Conservation (phyloP, 129 eudicot genomes). For the Chrysanthemum seticuspe region DNA sequence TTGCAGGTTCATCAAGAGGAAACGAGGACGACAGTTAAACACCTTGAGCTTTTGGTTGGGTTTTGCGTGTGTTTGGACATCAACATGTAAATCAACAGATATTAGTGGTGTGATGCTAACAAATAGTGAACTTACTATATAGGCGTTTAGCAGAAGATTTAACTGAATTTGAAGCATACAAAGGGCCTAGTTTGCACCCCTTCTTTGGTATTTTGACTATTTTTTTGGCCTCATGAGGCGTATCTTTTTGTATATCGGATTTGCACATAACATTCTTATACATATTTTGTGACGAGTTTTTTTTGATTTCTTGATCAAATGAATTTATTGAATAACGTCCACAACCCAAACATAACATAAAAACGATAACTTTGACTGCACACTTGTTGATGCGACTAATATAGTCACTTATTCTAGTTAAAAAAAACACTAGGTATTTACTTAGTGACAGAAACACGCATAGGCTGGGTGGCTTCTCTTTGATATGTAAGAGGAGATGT, state of each 20-base stretch:
- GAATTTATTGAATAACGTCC: neutral
- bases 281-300: neutral
- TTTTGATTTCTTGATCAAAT: neutral
- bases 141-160: constrained; percentile 17
- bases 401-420: constrained; percentile 22
- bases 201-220: constrained; percentile 14
- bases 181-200: neutral
- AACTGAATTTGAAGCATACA: neutral
- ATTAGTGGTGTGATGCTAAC: constrained; percentile 10
- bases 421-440: constrained; percentile 13
- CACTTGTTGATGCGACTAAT: constrained; percentile 18
- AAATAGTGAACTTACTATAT: constrained; percentile 22
- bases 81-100: constrained; percentile 1
- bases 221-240: neutral
- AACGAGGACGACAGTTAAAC: constrained; percentile 19
- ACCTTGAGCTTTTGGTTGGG: neutral
- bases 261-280: constrained; percentile 19
- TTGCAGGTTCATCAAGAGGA: constrained; percentile 29
- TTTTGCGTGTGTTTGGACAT: constrained; percentile 9
- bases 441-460: constrained; percentile 53
- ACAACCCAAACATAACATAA: neutral
- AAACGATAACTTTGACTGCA: constrained; percentile 9
- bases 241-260: constrained; percentile 19
- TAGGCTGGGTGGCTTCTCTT: constrained; percentile 55
- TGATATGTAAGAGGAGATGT: constrained; percentile 48